phyloP scores from a whole-genome alignment of 2,329 filamentous ascomycete species.

The Coniochaeta prunicola region DNA sequence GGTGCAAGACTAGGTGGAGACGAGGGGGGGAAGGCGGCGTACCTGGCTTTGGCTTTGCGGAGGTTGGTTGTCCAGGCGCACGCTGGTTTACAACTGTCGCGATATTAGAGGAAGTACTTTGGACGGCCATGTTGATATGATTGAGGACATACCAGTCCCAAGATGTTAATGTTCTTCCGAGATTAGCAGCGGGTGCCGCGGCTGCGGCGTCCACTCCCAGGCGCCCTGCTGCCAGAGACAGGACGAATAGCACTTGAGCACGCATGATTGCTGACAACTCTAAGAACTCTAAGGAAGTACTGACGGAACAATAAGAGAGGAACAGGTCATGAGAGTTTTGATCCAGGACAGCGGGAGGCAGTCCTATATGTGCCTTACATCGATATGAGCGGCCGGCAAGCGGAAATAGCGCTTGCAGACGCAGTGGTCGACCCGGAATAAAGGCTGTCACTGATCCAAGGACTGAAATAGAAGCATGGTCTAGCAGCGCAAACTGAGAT shows the following conservation, averaged over 20 bases:
- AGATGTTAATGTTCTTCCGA: constrained; percentile 9
- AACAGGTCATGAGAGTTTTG: background rate
- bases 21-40: background rate
- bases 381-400: background rate
- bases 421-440: background rate
- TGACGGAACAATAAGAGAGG: background rate
- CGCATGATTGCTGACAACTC: background rate
- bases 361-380: background rate
- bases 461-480: background rate
- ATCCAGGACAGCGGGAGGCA: background rate
- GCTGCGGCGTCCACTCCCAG: background rate
- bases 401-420: background rate
- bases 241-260: background rate
- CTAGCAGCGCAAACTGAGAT: background rate
- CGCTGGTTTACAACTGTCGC: constrained; percentile 12
- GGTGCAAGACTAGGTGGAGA: background rate
- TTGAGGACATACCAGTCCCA: constrained; percentile 12
- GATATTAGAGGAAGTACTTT: background rate
- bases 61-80: constrained; percentile 12
- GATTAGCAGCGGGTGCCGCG: background rate
- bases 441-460: background rate
- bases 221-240: background rate
- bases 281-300: background rate
- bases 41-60: constrained; percentile 7
- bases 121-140: background rate